A percentile compares a stretch with the other conserved stretches of the same genome.
phyloP scores from a whole-genome alignment of 1,284 basidiomycete genomes.

The Malassezia obtusa region DNA sequence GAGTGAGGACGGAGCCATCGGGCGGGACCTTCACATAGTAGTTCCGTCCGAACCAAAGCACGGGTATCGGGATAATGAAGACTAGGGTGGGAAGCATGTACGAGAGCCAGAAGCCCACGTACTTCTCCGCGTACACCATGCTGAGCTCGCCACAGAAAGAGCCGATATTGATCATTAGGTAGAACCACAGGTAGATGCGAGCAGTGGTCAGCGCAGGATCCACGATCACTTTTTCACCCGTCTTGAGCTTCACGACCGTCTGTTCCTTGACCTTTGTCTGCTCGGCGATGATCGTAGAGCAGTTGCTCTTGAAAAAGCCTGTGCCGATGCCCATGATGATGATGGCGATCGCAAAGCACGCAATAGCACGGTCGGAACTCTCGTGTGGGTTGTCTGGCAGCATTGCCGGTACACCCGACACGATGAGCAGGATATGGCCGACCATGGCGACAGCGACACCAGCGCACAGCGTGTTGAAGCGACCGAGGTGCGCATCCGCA shows the following conservation, averaged over 20 bases:
- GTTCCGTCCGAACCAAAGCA: constrained; percentile 61
- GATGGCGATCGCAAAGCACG: constrained; percentile 53
- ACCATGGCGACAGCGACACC: constrained; percentile 49
- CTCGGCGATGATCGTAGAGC: constrained; percentile 51
- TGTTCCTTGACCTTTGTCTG: constrained; percentile 36
- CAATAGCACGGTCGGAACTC: constrained; percentile 54
- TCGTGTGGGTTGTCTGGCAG: constrained; percentile 51
- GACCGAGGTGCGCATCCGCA: constrained; percentile 50
- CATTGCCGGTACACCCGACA: constrained; percentile 62
- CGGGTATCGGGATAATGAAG: constrained; percentile 55
- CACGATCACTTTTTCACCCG: constrained; percentile 68
- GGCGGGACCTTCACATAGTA: constrained; percentile 63
- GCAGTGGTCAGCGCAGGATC: constrained; percentile 62
- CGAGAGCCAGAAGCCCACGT: constrained; percentile 49
- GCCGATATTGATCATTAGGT: constrained; percentile 46
- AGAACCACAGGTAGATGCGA: constrained; percentile 44
- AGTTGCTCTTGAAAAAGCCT: constrained; percentile 63
- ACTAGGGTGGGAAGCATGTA: constrained; percentile 51
- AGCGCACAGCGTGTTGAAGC: constrained; percentile 51
- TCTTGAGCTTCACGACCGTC: constrained; percentile 49
- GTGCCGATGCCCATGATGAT: constrained; percentile 53
- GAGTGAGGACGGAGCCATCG: constrained; percentile 67
- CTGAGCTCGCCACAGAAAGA: constrained; percentile 47
- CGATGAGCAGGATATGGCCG: constrained; percentile 62
- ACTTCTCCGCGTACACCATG: constrained; percentile 49